Percentiles rank a stretch among this genome's conserved stretches.
Conservation (phyloP, 2,329 filamentous ascomycete genomes). For the Aureobasidium sp. region DNA sequence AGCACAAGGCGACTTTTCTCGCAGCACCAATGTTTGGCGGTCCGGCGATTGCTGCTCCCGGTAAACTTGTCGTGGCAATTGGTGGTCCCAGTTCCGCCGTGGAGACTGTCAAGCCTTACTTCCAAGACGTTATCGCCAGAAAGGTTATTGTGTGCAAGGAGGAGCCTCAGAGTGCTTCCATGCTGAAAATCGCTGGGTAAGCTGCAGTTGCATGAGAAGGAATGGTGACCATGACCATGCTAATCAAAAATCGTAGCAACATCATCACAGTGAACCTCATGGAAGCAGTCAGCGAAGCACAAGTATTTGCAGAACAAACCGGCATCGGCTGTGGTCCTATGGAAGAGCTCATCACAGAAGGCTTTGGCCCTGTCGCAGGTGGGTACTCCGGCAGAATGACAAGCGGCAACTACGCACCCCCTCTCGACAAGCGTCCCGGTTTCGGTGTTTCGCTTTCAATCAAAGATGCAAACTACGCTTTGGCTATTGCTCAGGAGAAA, state of each 20-base stretch:
- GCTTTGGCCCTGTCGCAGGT: conserved; percentile 38
- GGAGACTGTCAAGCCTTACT: conserved; percentile 32
- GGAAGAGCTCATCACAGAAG: conserved; percentile 38
- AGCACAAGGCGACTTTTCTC: conserved; percentile 29
- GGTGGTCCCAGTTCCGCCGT: conserved; percentile 29
- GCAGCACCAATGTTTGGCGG: conserved; percentile 40
- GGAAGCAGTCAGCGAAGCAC: conserved; percentile 40
- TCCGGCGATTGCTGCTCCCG: conserved; percentile 37
- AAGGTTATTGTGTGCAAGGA: conserved; percentile 38
- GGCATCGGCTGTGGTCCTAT: conserved; percentile 37
- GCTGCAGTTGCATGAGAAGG: neutral
- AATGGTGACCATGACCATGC: neutral
- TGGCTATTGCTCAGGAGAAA: conserved; percentile 11
- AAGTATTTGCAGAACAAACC: conserved; percentile 42
- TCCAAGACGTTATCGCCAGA: conserved; percentile 39
- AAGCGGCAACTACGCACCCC: conserved; percentile 37
- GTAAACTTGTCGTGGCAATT: conserved; percentile 41
- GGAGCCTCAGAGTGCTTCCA: conserved; percentile 36
- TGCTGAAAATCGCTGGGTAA: conserved; percentile 38
- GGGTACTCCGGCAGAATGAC: conserved; percentile 40
- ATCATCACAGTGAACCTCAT: conserved; percentile 39
- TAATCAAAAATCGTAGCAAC: conserved; percentile 26
- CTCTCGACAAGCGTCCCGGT: conserved; percentile 23
- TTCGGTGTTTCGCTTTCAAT: conserved; percentile 19
- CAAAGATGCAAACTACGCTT: conserved; percentile 19